Evolutionary conservation across 1,284 basidiomycete species (phyloP), one percentile per base, ranked within the genome.

Genomic region (Mrakiaceae sp.): DNA sequence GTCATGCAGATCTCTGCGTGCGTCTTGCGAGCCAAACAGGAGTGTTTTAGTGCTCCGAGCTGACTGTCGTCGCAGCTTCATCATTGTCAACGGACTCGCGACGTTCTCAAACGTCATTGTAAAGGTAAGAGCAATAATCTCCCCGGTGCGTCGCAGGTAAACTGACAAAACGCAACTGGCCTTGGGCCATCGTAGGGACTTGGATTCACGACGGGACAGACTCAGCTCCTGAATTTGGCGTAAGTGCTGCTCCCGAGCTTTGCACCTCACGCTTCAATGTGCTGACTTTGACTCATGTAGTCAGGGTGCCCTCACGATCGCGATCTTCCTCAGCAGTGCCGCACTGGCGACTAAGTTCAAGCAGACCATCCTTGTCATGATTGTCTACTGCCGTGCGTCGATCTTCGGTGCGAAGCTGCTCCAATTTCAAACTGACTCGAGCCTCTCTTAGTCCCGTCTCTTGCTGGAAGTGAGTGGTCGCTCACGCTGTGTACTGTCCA

Each of bases 41-140:
- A 71, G 40, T 57, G 2, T 12, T 60, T 69, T 68, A 1, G 64
- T 67, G 5, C 62, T 70, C 50, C 46, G 67, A 4, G 64, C 69
- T 27, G 66, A 69, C 27, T 60, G 67, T 42, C 44, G 60, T 46
- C 14, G 46, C 14, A 66, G 64, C 42, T 69, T 69, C 66, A 16
- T 72, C 51, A 70, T 72, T 55, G 68, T 71, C 46, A 69, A 69
- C 60, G 68, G 69, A 14, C 62, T 71, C 40, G 62, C 70, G 6
- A 68, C 67, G 39, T 73, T 72, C 58, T 60, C 65, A 16, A 72
- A 71, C 53, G 71, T 70, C 49, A 71, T 73, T 58, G 69, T 72
- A 52, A 68, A 50, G n/a, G 39, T 27, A 27, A 27, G 27, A 27
- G 27, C 27, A 27, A 27, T 27, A 27, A 2, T 27, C 27, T 27